phyloP scores from a whole-genome alignment of 1,139 yeast genomes.

The Geotrichum histeridarum region DNA sequence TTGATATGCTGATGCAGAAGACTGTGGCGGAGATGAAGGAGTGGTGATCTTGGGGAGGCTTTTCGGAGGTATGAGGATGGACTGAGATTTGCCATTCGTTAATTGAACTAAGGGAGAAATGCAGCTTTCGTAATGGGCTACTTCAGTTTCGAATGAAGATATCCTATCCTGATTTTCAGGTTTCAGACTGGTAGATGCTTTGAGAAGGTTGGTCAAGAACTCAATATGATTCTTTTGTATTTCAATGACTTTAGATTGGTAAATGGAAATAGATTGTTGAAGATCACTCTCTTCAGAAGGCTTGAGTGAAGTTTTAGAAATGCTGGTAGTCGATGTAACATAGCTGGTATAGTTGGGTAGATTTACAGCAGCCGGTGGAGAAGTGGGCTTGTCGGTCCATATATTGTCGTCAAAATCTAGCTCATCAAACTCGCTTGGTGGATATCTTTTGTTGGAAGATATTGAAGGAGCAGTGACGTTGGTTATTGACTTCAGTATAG shows the following conservation, averaged over 20 bases:
- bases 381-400: neutral
- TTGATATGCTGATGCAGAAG: neutral
- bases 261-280: constrained; percentile 2
- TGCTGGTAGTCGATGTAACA: too few species aligned
- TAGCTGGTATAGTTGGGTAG: neutral
- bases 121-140: constrained; percentile 1
- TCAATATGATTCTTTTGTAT: constrained; percentile 11
- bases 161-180: neutral
- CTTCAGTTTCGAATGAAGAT: neutral
- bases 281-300: neutral
- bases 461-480: neutral
- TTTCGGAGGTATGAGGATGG: neutral
- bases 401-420: neutral
- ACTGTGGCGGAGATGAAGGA: neutral
- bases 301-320: neutral
- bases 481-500: constrained; percentile 14
- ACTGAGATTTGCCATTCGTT: neutral
- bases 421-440: neutral
- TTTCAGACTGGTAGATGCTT: neutral
- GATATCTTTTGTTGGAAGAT: neutral
- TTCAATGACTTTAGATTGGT: constrained; percentile 12
- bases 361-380: neutral
- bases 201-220: neutral
- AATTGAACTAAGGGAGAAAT: neutral
- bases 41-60: neutral